Conservation (phyloP, 2,329 filamentous ascomycete species). For the Chalaropsis ovoidea region DNA sequence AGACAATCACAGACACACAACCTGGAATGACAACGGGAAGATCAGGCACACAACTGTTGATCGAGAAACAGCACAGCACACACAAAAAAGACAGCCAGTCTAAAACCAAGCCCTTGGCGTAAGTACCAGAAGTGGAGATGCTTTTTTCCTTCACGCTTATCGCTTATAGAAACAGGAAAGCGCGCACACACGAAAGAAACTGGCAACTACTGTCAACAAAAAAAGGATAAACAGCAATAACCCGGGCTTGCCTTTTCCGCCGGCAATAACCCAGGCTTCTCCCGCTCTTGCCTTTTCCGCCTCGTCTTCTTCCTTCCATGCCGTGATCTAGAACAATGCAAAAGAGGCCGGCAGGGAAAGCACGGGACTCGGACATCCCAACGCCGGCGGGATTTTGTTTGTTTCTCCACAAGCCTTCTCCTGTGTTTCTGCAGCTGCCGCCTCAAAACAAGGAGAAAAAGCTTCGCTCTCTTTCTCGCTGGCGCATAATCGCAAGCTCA, state of each 20-base stretch:
- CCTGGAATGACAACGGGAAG: constrained; percentile 8
- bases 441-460: not conserved
- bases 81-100: not conserved
- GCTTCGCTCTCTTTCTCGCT: not conserved
- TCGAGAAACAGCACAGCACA: not conserved
- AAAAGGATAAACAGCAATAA: not conserved
- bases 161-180: constrained; percentile 3
- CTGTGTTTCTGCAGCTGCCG: not conserved
- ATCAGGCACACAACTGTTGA: not conserved
- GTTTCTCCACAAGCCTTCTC: not conserved
- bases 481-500: not conserved
- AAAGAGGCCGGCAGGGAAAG: not conserved
- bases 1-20: not conserved
- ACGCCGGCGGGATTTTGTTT: not conserved
- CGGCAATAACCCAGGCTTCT: too few relatives aligned
- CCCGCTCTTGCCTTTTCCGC: not conserved
- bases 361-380: constrained; percentile 2
- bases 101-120: constrained; percentile 2
- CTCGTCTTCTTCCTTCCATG: not conserved
- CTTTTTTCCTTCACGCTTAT: not conserved
- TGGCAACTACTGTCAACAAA: not conserved
- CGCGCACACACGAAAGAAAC: not conserved
- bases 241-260: too few relatives aligned
- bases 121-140: constrained; percentile 4
- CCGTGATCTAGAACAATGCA: not conserved